Base-by-base conservation (phyloP, 352 stramenopile genomes). In the Phytophthora idaei region DNA sequence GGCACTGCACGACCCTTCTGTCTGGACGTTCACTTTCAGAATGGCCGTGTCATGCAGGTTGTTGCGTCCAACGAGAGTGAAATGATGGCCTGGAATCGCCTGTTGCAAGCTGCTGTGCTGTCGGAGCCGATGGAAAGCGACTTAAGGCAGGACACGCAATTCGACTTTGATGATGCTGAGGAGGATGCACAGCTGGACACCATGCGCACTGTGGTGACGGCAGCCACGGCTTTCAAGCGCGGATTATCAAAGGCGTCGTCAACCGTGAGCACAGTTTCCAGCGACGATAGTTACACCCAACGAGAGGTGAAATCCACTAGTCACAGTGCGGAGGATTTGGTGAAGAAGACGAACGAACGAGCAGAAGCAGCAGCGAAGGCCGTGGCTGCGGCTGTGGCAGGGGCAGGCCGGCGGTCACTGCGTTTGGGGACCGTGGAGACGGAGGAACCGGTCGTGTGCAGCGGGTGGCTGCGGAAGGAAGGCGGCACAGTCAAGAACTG, bases 401-500 rank as follows among this genome's bases (percentile, higher is more conserved):
- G 55, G 34, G 63, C 63, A 49, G 63, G 57, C 6, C 69, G 62
- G 9, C 49, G 48, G 17, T 77, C 71, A 4, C 34, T 68, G 36
- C 69, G 69, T 36, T 54, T 74, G 37, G 63, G 51, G 0, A 64
- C 45, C 15, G 44, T 49, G 14, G 74, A 83, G 54, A 52, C 59
- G 3, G 60, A 78, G 10, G 71, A 90, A 12, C 76, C 80, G 4
- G 77, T 86, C 5, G 63, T 83, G 9, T 95, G 83, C 69, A 90
- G 80, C 27, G 87, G 87, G 5, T 95, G 83, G 80, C 76, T 95
- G 5, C 77, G 78, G 9, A 95, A 95, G 61, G 83, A 95, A 79
- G 87, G 87, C 32, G 84, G 87, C 39, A 89, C 83, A 1, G 78
- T 95, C 57, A 92, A 90, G 67, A 92, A 79, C 57, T 95, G 87